Evolutionary conservation across 2,329 filamentous ascomycete species (phyloP), one percentile per base, ranked within the genome.

Genomic region (Fusarium pseudograminearum): DNA sequence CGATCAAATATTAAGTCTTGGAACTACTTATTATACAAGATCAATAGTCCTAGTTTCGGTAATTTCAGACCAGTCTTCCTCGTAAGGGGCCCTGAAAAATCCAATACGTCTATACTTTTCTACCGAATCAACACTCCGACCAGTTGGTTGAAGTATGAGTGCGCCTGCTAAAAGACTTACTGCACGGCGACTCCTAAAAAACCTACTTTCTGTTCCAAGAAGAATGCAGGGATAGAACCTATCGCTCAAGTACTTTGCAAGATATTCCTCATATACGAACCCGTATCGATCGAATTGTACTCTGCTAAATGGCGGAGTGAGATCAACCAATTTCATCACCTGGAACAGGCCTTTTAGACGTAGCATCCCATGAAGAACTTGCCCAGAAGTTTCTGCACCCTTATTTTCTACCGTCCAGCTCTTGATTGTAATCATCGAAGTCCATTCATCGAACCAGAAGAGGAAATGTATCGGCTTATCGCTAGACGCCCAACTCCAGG

Each of bases 401-500:
- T 42, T 48, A 1, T 36, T 33, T 5, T 14, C 20, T 6, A 62
- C 33, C 9, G 18, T 14, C 41, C 36, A 55, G 2, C 14, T 36
- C 6, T 61, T 42, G 16, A 47, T 14, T 9, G 41, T 18, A 11
- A 61, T 20, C 5, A 16, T 62, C 12, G 30, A 9, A n/a, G 40
- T 26, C 7, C 20, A 26, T 1, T 18, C 14, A 5, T 9, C 4
- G 5, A 5, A n/a, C 6, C 3, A 7, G 42, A 24, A 44, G 31
- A 30, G 44, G n/a, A 36, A 38, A 24, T 20, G 5, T 30, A 57
- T 36, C 18, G 22, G 20, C 9, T 26, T 24, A 20, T 51, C 20
- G n/a, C 26, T 28, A 24, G 60, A 36, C 0, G 57, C 28, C 47
- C 41, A 61, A 15, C 47, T 61, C 57, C 47, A 63, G 1, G 47